Evolutionary conservation across 352 stramenopile genomes (phyloP), one percentile per base, ranked within the genome.

Genomic region (Phytophthora fragariaefolia): DNA sequence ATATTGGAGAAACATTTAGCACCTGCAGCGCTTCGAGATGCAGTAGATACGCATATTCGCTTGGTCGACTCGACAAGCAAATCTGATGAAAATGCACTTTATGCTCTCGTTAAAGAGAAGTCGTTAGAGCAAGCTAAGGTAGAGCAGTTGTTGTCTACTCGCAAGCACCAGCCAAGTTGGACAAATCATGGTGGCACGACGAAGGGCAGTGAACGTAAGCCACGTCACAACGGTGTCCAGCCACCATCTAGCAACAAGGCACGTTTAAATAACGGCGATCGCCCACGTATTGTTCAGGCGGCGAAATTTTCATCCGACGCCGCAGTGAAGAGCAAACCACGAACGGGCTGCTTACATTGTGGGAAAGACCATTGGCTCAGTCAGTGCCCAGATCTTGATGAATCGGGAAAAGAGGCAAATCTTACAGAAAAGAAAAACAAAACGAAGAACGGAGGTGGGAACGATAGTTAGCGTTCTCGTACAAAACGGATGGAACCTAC

Each of bases 71-170:
- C 9, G 30, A 1, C 30, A 7, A 36, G 30, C 7, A 36, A 7
- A 4, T 15, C 9, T 7, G 66, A 36, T 12, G 51, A 63, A 45
- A 23, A 59, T 18, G 23, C 22, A 17, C 2, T 74, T 1, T 74
- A 71, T 36, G 23, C 23, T 4, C 17, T 73, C 2, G 30, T 69
- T 0, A 62, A 60, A 2, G 65, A 68, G 5, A 71, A 74, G 22
- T 50, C 57, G 2, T 32, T 71, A 4, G 59, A 74, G 42, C 60
- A 74, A 18, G 65, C 71, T 6, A 69, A 68, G 15, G 13, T 56
- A 1, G 61, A 15, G 8, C 30, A 12, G 8, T 36, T 12, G 13
- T 7, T 36, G 5, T 7, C 30, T 13, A 70, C 48, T 13, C 17
- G 32, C 15, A 32, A 26, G 4, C n/a, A n/a, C n/a, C n/a, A 36